Conservation (phyloP, 148 eudicot species). For the Simmondsia chinensis region DNA sequence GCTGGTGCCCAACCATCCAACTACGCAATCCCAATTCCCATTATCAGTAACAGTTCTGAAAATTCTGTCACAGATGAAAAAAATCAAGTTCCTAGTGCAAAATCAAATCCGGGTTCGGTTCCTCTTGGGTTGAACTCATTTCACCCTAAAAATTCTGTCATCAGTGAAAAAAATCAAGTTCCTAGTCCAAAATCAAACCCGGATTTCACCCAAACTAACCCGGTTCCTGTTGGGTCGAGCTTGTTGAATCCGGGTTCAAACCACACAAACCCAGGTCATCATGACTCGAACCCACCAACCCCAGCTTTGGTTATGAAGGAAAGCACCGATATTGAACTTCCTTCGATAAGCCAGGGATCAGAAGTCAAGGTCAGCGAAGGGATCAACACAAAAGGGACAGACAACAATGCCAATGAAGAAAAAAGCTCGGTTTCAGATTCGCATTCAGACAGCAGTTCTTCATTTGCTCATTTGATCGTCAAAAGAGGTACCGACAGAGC, state of each 20-base stretch:
- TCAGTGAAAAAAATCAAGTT: not conserved
- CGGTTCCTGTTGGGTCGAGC: too few relatives aligned
- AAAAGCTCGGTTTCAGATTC: not conserved
- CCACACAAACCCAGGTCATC: too few relatives aligned
- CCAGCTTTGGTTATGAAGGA: not conserved
- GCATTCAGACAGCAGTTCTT: not conserved
- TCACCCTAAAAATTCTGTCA: constrained; percentile 7
- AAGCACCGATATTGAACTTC: not conserved
- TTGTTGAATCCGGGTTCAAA: too few relatives aligned
- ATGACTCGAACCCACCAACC: not conserved
- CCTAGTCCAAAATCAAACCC: too few relatives aligned
- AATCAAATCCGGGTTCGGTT: too few relatives aligned
- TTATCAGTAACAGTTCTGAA: constrained; percentile 7
- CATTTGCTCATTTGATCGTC: not conserved
- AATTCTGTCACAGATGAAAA: not conserved
- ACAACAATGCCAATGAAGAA: not conserved
- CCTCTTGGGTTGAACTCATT: too few relatives aligned
- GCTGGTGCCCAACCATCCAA: constrained; percentile 38
- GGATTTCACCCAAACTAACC: too few relatives aligned
- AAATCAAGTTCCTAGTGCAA: not conserved
- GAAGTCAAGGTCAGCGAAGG: not conserved
- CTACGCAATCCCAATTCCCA: constrained; percentile 20
- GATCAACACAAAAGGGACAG: not conserved
- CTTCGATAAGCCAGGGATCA: not conserved
- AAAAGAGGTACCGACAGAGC: constrained; percentile 1